Percentiles rank a stretch among this genome's conserved stretches.
Conservation (phyloP, 2,329 filamentous ascomycete species). For the Stagonosporopsis rhizophila region DNA sequence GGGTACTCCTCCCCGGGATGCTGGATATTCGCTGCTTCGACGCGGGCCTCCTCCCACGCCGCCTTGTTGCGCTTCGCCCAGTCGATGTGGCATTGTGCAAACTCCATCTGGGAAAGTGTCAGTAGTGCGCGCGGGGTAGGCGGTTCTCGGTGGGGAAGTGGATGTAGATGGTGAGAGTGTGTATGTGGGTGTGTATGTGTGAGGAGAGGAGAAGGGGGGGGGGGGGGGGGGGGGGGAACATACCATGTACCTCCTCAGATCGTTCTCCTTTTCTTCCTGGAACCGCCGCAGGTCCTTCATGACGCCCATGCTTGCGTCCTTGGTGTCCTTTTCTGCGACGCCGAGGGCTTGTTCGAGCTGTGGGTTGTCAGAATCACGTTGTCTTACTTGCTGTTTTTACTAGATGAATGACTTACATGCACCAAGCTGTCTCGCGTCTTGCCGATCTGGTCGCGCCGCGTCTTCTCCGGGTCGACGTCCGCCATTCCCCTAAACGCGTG, state of each 20-base stretch:
- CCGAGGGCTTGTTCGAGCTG: slow-evolving; percentile 91
- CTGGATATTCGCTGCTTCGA: slow-evolving; percentile 88
- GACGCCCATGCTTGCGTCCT: slow-evolving; percentile 87
- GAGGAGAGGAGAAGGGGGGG: background rate
- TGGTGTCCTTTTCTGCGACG: slow-evolving; percentile 88
- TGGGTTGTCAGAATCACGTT: slow-evolving; percentile 32
- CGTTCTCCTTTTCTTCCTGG: slow-evolving; percentile 94
- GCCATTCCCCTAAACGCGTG: slow-evolving; percentile 97
- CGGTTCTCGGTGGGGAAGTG: no score
- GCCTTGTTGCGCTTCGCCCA: slow-evolving; percentile 93
- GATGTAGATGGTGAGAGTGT: no score
- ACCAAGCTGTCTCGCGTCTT: slow-evolving; percentile 90
- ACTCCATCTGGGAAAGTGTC: slow-evolving; percentile 81
- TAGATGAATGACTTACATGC: slow-evolving; percentile 60
- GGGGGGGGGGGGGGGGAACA: slow-evolving; percentile 44
- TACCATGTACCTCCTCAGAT: slow-evolving; percentile 95
- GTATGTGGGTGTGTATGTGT: no score
- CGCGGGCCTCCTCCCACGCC: slow-evolving; percentile 89
- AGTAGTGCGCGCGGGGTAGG: no score
- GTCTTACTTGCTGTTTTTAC: background rate
- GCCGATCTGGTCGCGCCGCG: slow-evolving; percentile 88
- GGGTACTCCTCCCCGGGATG: slow-evolving; percentile 33
- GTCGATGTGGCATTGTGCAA: slow-evolving; percentile 90
- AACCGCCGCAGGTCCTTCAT: slow-evolving; percentile 91
- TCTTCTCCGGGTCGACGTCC: slow-evolving; percentile 93